Evolutionary conservation across 2,329 filamentous ascomycete genomes (phyloP).

Genomic region (Colletotrichum sp.): DNA sequence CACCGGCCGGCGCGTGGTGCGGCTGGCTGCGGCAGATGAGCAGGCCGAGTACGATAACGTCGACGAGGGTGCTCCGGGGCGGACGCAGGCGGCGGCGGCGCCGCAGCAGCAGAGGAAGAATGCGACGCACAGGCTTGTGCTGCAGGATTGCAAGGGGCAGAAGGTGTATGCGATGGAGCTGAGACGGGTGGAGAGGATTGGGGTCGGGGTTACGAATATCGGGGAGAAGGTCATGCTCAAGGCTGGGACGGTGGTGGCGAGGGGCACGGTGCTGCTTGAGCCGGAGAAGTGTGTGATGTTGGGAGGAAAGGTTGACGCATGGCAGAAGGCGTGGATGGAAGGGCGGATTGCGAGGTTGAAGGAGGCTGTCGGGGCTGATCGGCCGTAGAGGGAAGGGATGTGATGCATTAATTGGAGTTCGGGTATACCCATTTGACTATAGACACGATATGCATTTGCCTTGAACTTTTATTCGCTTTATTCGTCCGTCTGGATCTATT

Average conservation of each 20-base stretch:
- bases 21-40: conserved; percentile 60
- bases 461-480: neutral
- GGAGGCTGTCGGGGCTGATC: conserved; percentile 54
- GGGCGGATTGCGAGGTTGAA: conserved; percentile 73
- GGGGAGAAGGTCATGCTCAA: conserved; percentile 82
- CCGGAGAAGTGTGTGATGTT: conserved; percentile 71
- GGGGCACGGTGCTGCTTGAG: conserved; percentile 81
- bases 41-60: conserved; percentile 51
- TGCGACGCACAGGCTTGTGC: conserved; percentile 77
- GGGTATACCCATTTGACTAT: conserved; percentile 3
- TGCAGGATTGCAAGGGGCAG: conserved; percentile 80
- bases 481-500: neutral
- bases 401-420: conserved; percentile 1
- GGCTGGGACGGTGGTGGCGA: conserved; percentile 67
- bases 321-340: conserved; percentile 80
- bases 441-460: neutral
- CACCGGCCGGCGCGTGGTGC: conserved; percentile 80
- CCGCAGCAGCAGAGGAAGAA: conserved; percentile 34
- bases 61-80: conserved; percentile 25
- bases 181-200: conserved; percentile 67
- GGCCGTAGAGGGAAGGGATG: neutral
- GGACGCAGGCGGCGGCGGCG: neutral
- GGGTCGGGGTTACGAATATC: conserved; percentile 69
- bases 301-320: conserved; percentile 85
- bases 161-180: conserved; percentile 78